Evolutionary conservation across 2,329 filamentous ascomycete species (phyloP), one percentile per base, ranked within the genome.

Genomic region (Sarocladiaceae sp.): DNA sequence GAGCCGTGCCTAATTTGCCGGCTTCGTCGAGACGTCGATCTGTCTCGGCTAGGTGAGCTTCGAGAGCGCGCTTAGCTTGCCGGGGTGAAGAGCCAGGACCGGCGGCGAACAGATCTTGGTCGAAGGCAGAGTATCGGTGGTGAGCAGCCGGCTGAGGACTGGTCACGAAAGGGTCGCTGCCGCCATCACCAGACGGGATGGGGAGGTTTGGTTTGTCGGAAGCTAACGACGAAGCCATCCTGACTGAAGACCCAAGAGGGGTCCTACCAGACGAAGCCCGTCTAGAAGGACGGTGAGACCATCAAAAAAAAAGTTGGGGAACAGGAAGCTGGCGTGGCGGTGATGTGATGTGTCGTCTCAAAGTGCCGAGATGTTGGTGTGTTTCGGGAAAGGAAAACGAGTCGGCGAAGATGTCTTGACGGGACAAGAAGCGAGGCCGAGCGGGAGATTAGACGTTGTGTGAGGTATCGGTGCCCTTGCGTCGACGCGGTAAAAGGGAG

Each of bases 31-130:
- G 82, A 47, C 91, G 81, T 47, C 89, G 83, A 57, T 95, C 88
- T 1, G 91, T 96, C 64, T 98, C 93, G 50, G 85, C 82, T 39
- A 98, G 75, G 65, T 97, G 93, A 43, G 90, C 88, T 64, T 95
- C 85, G 34, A 98, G 73, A 34, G 89, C 89, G 52, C 86, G 83
- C 65, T 87, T 95, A 32, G 89, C 88, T 59, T 96, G 89, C 45
- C 82, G 80, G 9, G 91, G 88, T 1, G 91, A 95, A 21, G 86
- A 69, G 45, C 68, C 71, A n/a, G 88, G 78, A 52, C 86, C 85
- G 18, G 91, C 71, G 29, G 83, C 83, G 61, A 94, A 90, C 21
- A 87, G 69, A 43, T 91, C 82, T 40, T 80, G 79, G 62, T 95
- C 88, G 60, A 95, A 94, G 13, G 33, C 24, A 45, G 88, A 89